Percentiles rank a stretch among this genome's conserved stretches.
Evolutionary conservation across 805 yeast species (phyloP).

Genomic region (Teunomyces atbi): DNA sequence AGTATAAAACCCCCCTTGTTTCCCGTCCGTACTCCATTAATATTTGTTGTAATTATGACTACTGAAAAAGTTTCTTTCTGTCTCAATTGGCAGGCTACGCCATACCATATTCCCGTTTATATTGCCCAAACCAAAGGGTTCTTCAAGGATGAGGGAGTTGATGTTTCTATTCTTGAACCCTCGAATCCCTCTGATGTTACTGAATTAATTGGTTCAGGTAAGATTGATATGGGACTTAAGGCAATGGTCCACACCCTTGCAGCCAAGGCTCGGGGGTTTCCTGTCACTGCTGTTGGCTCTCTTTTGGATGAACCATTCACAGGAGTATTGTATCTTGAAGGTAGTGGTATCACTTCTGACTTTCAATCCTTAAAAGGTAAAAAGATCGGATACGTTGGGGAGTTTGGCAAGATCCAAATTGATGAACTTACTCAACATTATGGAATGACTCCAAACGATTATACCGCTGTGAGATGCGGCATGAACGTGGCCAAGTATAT

Average conservation of each 20-base stretch:
- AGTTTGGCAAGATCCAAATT: conserved; percentile 57
- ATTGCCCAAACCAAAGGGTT: conserved; percentile 50
- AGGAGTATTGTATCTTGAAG: conserved; percentile 51
- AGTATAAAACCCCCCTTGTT: neutral
- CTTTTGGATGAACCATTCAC: conserved; percentile 58
- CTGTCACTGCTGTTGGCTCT: conserved; percentile 56
- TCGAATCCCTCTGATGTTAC: conserved; percentile 59
- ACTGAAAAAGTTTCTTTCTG: conserved; percentile 50
- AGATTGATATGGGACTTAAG: conserved; percentile 57
- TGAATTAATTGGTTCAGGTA: conserved; percentile 55
- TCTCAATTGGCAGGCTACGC: conserved; percentile 55
- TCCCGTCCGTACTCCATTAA: neutral
- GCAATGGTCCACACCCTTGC: conserved; percentile 63
- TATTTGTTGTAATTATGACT: conserved; percentile 35
- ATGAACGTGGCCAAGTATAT: conserved; percentile 59
- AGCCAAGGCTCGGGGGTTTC: conserved; percentile 57
- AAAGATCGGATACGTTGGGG: conserved; percentile 56
- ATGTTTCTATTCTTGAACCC: conserved; percentile 53
- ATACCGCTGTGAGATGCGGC: conserved; percentile 58
- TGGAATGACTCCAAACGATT: conserved; percentile 55
- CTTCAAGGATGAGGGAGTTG: conserved; percentile 50
- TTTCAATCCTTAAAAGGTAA: conserved; percentile 53
- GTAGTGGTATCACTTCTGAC: conserved; percentile 50
- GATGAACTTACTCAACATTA: conserved; percentile 56
- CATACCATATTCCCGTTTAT: conserved; percentile 54